Percentiles rank a stretch among this genome's conserved stretches.
Evolutionary conservation across 129 eudicot species (phyloP).

Genomic region (Gnaphalium uliginosum): DNA sequence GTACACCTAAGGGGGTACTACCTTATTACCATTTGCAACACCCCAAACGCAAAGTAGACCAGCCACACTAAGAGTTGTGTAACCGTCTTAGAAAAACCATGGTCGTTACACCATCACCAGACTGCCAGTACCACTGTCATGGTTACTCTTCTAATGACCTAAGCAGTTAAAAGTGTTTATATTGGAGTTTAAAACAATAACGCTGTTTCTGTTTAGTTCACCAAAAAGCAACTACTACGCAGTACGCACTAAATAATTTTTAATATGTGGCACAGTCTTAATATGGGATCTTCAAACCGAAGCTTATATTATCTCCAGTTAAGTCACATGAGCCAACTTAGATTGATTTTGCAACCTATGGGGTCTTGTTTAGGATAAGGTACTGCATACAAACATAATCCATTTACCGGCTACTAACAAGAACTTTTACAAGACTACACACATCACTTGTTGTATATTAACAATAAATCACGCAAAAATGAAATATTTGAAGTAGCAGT

Average conservation of each 20-base stretch:
- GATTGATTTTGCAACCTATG: neutral
- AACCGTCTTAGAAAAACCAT: neutral
- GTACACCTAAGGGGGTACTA: too few relatives aligned
- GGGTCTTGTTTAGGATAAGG: constrained; percentile 7
- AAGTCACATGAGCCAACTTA: neutral
- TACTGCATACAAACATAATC: neutral
- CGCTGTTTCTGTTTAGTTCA: neutral
- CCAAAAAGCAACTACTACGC: neutral
- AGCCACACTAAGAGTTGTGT: neutral
- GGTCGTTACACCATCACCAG: neutral
- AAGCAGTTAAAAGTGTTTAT: neutral
- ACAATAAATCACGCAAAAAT: neutral
- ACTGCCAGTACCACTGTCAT: neutral
- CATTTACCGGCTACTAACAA: neutral
- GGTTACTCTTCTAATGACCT: neutral
- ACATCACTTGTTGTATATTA: neutral
- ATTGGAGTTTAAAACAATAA: neutral
- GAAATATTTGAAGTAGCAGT: neutral
- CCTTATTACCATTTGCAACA: too few relatives aligned
- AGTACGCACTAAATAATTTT: too few relatives aligned
- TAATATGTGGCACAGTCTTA: neutral
- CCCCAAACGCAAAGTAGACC: too few relatives aligned
- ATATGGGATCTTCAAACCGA: neutral
- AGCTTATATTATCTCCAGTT: neutral
- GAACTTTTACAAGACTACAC: neutral